A percentile compares a stretch with the other conserved stretches of the same genome.
phyloP scores from a whole-genome alignment of 2,329 filamentous ascomycete species.

The Trichoderma afroharzianum region DNA sequence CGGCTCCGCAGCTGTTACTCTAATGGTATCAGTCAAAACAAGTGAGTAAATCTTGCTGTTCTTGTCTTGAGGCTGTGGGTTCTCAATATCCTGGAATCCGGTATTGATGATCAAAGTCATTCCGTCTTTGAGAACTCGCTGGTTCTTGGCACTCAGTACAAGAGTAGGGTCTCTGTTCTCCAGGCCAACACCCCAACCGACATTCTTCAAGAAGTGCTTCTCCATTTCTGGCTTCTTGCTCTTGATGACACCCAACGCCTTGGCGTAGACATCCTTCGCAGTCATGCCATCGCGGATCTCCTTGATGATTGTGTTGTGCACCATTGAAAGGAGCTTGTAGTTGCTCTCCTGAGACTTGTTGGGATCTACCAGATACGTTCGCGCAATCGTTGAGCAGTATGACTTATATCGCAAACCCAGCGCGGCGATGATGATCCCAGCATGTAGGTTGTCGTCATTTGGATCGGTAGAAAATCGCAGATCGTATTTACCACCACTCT shows the following conservation, averaged over 20 bases:
- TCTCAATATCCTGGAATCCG: conserved; percentile 84
- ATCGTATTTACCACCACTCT: conserved; percentile 95
- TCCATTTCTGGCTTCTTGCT: conserved; percentile 93
- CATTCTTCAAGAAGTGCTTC: conserved; percentile 89
- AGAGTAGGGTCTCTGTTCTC: conserved; percentile 84
- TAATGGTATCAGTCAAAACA: conserved; percentile 87
- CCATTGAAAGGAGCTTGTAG: conserved; percentile 80
- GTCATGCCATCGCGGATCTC: conserved; percentile 82
- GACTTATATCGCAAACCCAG: conserved; percentile 94
- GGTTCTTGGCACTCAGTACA: conserved; percentile 82
- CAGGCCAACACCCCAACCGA: conserved; percentile 88
- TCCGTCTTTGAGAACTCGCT: conserved; percentile 79
- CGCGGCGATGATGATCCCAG: conserved; percentile 88
- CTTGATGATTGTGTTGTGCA: conserved; percentile 88
- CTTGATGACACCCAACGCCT: conserved; percentile 75
- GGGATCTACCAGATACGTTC: conserved; percentile 94
- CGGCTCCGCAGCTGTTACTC: conserved; percentile 73
- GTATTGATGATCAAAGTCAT: conserved; percentile 95
- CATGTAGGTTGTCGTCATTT: conserved; percentile 78
- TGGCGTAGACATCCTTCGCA: conserved; percentile 88
- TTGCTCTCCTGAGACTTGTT: conserved; percentile 94
- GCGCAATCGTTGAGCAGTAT: conserved; percentile 86
- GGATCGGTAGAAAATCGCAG: conserved; percentile 74
- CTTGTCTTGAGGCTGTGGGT: conserved; percentile 83
- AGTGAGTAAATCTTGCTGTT: conserved; percentile 86